Evolutionary conservation across 2,329 filamentous ascomycete genomes (phyloP).

Genomic region (Sclerotinia sclerotiorum): DNA sequence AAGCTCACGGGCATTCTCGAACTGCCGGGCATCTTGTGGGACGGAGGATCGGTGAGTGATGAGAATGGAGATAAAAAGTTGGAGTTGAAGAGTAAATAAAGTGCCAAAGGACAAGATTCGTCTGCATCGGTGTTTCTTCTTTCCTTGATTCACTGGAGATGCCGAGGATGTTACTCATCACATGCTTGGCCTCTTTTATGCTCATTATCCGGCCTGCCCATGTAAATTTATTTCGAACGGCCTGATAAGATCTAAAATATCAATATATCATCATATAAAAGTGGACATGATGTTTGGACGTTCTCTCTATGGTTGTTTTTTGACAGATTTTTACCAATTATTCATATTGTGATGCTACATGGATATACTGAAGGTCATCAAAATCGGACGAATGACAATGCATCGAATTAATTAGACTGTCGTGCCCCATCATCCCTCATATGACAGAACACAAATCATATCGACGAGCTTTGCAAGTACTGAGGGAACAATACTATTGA

Average conservation of each 20-base stretch:
- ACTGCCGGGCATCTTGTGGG: conserved; percentile 58
- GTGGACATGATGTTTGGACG: not conserved
- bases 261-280: conserved; percentile 5
- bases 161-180: conserved; percentile 23
- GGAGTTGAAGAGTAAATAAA: not conserved
- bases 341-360: not conserved
- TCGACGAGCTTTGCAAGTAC: conserved; percentile 17
- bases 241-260: not conserved
- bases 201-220: conserved; percentile 13
- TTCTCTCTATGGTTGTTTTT: not conserved
- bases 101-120: conserved; percentile 13
- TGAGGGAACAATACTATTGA: conserved; percentile 29
- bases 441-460: not conserved
- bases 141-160: conserved; percentile 20
- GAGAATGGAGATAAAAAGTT: conserved; percentile 11
- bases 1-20: conserved; percentile 71
- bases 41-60: conserved; percentile 9
- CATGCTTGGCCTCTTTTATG: conserved; percentile 23
- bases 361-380: not conserved
- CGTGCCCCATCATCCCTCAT: not conserved
- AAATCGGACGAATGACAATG: not conserved
- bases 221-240: conserved; percentile 6
- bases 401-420: not conserved
- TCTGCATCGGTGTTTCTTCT: conserved; percentile 11
- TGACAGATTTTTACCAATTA: not conserved